Evolutionary conservation across 208 protist species (phyloP), one percentile per base, ranked within the genome.

Genomic region (Crithidia acanthocephali): DNA sequence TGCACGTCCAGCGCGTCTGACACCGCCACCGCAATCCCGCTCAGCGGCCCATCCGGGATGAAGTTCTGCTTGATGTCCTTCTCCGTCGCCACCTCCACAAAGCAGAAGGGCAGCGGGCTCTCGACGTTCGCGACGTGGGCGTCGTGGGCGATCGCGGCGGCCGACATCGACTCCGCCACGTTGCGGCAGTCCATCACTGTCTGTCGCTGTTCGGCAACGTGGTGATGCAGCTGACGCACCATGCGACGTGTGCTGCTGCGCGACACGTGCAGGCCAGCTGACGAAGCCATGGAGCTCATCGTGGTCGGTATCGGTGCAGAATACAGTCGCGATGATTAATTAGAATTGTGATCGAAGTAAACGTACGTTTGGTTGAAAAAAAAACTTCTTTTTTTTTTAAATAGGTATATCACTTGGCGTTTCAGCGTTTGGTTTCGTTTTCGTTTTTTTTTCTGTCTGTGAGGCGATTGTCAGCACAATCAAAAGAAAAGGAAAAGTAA

Each of bases 11-110:
- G 73, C 6, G 81, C 76, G 59, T 93, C 91, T 3, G 85, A 87
- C 23, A 96, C 91, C 18, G 83, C 88, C 58, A 93, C 79, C n/a
- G 79, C 78, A 28, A 96, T 87, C 13, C 91, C 91, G 55, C 91
- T 94, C 33, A 96, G 72, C 52, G 83, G 78, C 0, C 83, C 80
- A 33, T 92, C 74, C 0, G 80, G 68, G 32, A 85, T 75, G 40
- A 91, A 89, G 27, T 69, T 79, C 8, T 84, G 80, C 58, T 80
- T 70, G 16, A 94, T 59, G 33, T 89, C 75, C 45, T 65, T 75
- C 44, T 91, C 87, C 0, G 79, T 71, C 0, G 85, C 86, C 0
- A 91, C 86, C 66, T 91, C 86, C 2, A 81, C 74, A 61, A 93
- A 93, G 72, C 84, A 92, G 30, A 84, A 47, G 25, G 74, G 70